Base-by-base conservation (phyloP, 768 basidiomycete genomes). In the Suillus luteus region DNA sequence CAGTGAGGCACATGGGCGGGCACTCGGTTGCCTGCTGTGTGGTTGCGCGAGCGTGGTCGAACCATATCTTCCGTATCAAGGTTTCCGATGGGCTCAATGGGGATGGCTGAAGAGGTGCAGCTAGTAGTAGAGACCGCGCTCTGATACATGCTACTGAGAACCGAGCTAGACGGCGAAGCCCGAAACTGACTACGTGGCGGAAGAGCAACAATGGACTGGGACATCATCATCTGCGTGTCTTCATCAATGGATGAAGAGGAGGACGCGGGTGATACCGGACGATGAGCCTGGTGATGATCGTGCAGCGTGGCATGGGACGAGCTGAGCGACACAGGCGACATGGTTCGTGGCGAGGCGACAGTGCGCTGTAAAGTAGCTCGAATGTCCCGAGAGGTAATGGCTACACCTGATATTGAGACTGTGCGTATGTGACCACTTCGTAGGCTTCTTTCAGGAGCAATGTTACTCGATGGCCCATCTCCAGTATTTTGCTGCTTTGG, bases 141-240 rank as follows among this genome's bases (percentile, higher is more conserved):
- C 67, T 90, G 84, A 72, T 93, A 95, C 82, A 94, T 85, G 75
- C 88, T 93, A 68, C 85, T 85, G 6, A 81, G 74, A 55, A 82
- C 75, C 22, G 88, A 86, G 44, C 73, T 76, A 55, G 78, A 67
- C 19, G 82, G 79, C n/a, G 80, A 85, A 8, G 68, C 67, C 10
- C 82, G 69, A 35, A 35, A 1, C 61, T 61, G 62, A 10, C 61
- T 52, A 49, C 79, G 72, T 14, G 81, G 83, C 46, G 85, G 89
- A 43, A 94, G 79, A 60, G 76, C 81, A 2, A 82, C 87, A 40
- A 92, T 78, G 6, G 91, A 93, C 71, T 92, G 89, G 8, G 90
- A 89, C 90, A 93, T 92, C 60, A 83, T 77, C 69, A 85, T 75
- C 54, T 85, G 84, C 7, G 83, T 80, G 37, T 86, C 84, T 67